These are phyloP conservation scores for Epicoccum nigrum DNA, from an alignment of 2,329 filamentous ascomycete genomes.

Conservation along the genomic window DNA sequence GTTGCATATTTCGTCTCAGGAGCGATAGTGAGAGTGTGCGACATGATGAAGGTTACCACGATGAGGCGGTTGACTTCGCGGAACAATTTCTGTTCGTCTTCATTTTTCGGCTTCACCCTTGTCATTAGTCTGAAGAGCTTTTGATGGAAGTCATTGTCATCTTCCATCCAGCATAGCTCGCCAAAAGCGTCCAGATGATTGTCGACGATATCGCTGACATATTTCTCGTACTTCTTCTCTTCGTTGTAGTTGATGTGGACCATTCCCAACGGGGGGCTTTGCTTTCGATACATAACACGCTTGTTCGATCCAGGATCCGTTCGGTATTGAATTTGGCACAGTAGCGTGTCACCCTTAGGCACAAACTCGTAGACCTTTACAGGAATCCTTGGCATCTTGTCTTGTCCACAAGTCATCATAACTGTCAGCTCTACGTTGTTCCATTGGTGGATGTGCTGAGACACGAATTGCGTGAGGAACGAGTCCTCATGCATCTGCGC, in stretches of 20 bases:
- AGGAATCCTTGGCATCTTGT: slow-evolving; percentile 49
- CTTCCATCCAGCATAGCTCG: slow-evolving; percentile 53
- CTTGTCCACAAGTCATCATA: slow-evolving; percentile 51
- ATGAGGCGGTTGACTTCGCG: slow-evolving; percentile 54
- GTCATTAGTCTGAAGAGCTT: slow-evolving; percentile 51
- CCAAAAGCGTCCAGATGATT: slow-evolving; percentile 51
- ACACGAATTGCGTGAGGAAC: slow-evolving; percentile 50
- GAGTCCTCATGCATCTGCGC: slow-evolving; percentile 52
- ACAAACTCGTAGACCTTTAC: slow-evolving; percentile 56
- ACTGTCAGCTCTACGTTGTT: slow-evolving; percentile 48
- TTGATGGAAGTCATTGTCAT: slow-evolving; percentile 53
- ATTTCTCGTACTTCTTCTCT: slow-evolving; percentile 52
- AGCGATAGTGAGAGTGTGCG: slow-evolving; percentile 54
- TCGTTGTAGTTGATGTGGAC: slow-evolving; percentile 53
- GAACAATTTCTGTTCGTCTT: slow-evolving; percentile 50
- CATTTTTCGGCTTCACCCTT: slow-evolving; percentile 46
- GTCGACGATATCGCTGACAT: slow-evolving; percentile 52
- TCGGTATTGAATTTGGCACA: slow-evolving; percentile 52
- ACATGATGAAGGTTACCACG: slow-evolving; percentile 57
- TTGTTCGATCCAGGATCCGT: slow-evolving; percentile 46
- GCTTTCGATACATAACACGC: slow-evolving; percentile 41
- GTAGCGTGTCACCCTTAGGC: slow-evolving; percentile 49
- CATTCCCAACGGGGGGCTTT: slow-evolving; percentile 55
- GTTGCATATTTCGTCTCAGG: slow-evolving; percentile 47
- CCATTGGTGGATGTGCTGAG: slow-evolving; percentile 48